These are phyloP conservation scores for Rhizophagus sp. DNA, from an alignment of 192 early-diverging fungal genomes.

Conservation along the genomic window DNA sequence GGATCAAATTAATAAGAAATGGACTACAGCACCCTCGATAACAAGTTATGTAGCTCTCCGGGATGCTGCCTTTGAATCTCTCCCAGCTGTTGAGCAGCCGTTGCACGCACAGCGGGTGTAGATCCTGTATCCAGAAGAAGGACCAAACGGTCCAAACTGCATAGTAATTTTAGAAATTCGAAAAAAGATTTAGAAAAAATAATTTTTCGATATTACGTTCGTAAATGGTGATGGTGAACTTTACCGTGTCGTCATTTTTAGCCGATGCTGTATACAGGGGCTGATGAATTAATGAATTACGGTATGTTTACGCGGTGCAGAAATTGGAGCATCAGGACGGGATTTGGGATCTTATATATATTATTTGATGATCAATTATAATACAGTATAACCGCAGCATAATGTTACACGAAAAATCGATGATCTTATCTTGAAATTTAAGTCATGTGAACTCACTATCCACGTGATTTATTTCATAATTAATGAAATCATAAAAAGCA, in stretches of 20 bases:
- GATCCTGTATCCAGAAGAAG: constrained; percentile 93
- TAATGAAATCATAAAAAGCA: too few species aligned
- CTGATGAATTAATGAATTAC: not conserved
- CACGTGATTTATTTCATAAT: too few species aligned
- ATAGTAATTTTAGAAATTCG: constrained; percentile 28
- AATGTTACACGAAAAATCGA: too few species aligned
- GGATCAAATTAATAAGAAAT: constrained; percentile 29
- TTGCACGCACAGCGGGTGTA: constrained; percentile 78
- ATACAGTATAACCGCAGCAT: not conserved
- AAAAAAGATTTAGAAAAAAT: not conserved
- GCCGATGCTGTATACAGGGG: not conserved
- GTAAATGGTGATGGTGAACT: not conserved
- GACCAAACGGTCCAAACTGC: constrained; percentile 91
- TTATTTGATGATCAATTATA: not conserved
- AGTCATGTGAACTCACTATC: too few species aligned
- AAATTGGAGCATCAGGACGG: not conserved
- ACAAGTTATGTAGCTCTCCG: constrained; percentile 84
- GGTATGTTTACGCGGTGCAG: not conserved
- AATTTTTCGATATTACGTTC: not conserved
- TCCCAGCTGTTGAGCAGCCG: constrained; percentile 95
- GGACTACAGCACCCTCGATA: constrained; percentile 60
- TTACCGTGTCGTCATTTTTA: not conserved
- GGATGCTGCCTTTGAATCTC: constrained; percentile 94
- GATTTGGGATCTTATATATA: not conserved
- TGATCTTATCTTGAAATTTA: too few species aligned